Percentiles rank a stretch among this genome's conserved stretches.
These are phyloP conservation scores for Erodium moschatum DNA, from an alignment of 441 rosid genomes.

Conservation along the genomic window DNA sequence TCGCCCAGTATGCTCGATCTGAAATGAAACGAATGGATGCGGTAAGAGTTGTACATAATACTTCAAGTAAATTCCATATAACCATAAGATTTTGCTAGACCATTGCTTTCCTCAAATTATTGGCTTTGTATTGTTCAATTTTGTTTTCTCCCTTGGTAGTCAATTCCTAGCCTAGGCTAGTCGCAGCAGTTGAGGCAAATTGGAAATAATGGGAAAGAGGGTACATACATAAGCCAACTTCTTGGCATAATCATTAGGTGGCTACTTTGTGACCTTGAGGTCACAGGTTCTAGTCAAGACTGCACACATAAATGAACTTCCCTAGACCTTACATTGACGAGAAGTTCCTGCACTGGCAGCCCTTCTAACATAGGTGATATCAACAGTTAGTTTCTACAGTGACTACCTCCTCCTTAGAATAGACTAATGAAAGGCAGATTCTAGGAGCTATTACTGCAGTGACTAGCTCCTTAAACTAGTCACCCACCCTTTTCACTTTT, in stretches of 20 bases:
- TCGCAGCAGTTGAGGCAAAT: not conserved
- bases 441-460: not conserved
- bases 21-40: conserved; percentile 77
- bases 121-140: not conserved
- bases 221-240: too few species aligned
- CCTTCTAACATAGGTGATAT: not conserved
- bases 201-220: too few species aligned
- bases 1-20: conserved; percentile 71
- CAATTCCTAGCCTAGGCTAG: not conserved
- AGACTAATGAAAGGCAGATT: not conserved
- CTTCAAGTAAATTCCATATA: conserved; percentile 1
- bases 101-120: not conserved
- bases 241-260: too few species aligned
- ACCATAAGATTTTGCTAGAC: not conserved
- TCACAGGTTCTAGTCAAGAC: too few species aligned
- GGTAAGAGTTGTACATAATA: conserved; percentile 28
- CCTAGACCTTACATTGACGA: not conserved
- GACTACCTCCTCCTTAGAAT: conserved; percentile 4
- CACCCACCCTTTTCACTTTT: not conserved
- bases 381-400: not conserved
- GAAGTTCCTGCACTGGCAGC: not conserved
- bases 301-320: not conserved
- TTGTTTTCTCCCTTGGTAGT: not conserved
- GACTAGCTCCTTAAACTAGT: not conserved
- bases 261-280: too few species aligned